Percentiles rank a stretch among this genome's conserved stretches.
These are phyloP conservation scores for Apiotrichum sp. DNA, from an alignment of 1,284 basidiomycete species.

Conservation along the genomic window DNA sequence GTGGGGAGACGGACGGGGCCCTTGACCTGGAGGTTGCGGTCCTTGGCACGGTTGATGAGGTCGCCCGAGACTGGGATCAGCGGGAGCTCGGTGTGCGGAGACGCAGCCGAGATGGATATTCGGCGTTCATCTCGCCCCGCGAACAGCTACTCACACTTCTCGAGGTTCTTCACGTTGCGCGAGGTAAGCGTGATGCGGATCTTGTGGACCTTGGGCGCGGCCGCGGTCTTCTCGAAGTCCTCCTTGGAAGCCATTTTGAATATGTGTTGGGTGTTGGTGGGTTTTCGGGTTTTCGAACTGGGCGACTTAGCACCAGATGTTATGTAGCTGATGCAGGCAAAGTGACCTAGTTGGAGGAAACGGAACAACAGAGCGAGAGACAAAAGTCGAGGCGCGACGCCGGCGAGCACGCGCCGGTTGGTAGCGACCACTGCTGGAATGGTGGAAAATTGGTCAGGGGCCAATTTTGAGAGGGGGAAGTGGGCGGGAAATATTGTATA, in stretches of 20 bases:
- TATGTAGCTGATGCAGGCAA: conserved; percentile 20
- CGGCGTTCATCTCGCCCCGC: no score
- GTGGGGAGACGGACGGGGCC: conserved; percentile 98
- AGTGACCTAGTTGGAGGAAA: conserved; percentile 17
- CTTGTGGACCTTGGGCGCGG: conserved; percentile 93
- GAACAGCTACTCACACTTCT: conserved; percentile 71
- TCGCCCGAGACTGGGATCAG: conserved; percentile 72
- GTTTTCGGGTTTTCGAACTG: conserved; percentile 2
- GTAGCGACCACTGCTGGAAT: background rate
- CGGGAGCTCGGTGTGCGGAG: no score
- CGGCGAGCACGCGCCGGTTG: background rate
- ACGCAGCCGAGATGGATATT: no score
- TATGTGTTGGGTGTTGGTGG: conserved; percentile 3
- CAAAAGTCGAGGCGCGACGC: background rate
- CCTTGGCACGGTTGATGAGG: conserved; percentile 97
- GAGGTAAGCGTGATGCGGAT: conserved; percentile 99
- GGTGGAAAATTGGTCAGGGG: no score
- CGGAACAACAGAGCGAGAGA: conserved; percentile 2
- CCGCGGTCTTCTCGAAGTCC: conserved; percentile 90
- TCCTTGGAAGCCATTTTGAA: conserved; percentile 90
- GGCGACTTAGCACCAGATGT: conserved; percentile 19
- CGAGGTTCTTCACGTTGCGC: conserved; percentile 95
- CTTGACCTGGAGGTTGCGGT: conserved; percentile 99
- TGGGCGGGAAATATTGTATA: no score
- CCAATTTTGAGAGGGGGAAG: no score